Base-by-base conservation (phyloP, 176 grass and related monocot species). In the Stipa capillata region DNA sequence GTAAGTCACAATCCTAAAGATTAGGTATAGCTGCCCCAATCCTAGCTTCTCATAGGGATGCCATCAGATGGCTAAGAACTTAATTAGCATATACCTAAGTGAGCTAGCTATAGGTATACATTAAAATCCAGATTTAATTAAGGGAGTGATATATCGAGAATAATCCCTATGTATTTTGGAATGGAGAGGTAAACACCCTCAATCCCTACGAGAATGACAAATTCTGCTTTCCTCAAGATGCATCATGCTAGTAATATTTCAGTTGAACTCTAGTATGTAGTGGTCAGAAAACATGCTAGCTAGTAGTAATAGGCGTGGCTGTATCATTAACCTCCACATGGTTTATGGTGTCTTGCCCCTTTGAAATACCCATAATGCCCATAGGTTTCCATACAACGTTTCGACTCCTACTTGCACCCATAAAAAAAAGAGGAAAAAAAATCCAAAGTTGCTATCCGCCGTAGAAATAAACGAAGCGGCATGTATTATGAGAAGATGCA, bases 291-390 rank as follows among this genome's bases (percentile, higher is more conserved):
- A 40, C 9, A 31, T 8, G 15, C 16, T 29, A 84, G 6, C 41
- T 16, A 78, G 10, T 16, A 21, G 7, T 48, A 60, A 32, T 48
- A 64, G 43, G 29, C 15, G 27, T 33, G 73, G 49, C 1, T 55
- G 39, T 68, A 77, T 68, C 61, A 76, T 68, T 84, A 58, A 44
- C 28, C 14, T 37, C 9, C 37, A 84, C 82, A 76, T 76, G 60
- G 48, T 25, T 56, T 49, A 54, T 56, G 72, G 49, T 36, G 37
- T 47, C 48, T 44, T 27, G 35, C 37, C 50, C 28, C 6, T 68
- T 11, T 57, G 15, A 77, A 68, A 69, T 84, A 56, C 61, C 50
- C 40, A 58, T 1, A 35, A 29, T 84, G 28, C 50, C 50, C 62
- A 58, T 16, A 28, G 52, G 78, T 77, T 37, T 48, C 23, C 41